Conservation (phyloP, 2,329 filamentous ascomycete genomes). For the Botrytis aclada region DNA sequence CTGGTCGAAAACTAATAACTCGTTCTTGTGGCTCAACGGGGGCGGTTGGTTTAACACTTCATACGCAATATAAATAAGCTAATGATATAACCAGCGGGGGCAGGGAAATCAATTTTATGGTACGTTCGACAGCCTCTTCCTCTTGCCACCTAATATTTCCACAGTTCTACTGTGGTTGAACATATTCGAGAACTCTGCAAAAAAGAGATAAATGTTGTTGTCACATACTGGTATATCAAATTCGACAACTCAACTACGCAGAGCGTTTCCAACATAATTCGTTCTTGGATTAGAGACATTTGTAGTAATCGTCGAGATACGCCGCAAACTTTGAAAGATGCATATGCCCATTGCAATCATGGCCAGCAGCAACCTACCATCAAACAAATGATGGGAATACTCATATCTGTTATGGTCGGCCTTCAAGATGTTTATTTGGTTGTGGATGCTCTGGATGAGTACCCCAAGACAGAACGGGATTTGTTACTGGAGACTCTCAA, state of each 20-base stretch:
- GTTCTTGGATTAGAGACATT: not conserved
- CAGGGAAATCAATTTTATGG: slow-evolving; percentile 23
- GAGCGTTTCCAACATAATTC: slow-evolving; percentile 10
- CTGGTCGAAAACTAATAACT: slow-evolving; percentile 17
- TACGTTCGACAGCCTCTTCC: not conserved
- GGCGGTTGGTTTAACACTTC: slow-evolving; percentile 12
- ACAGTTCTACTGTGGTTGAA: slow-evolving; percentile 23
- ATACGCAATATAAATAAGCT: not conserved
- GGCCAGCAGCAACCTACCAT: not conserved
- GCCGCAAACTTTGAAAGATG: not conserved
- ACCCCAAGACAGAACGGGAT: not conserved
- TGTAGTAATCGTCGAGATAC: not conserved
- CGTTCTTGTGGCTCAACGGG: slow-evolving; percentile 23
- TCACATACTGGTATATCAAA: slow-evolving; percentile 24
- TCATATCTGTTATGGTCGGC: not conserved
- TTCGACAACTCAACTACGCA: slow-evolving; percentile 20
- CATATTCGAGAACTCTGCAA: slow-evolving; percentile 12
- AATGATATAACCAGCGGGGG: slow-evolving; percentile 9
- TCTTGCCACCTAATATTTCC: not conserved
- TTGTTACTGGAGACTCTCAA: not conserved
- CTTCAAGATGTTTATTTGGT: not conserved
- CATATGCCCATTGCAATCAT: not conserved
- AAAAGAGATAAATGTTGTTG: not conserved
- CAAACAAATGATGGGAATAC: not conserved
- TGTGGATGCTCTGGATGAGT: not conserved